Base-by-base conservation (phyloP, 2,329 filamentous ascomycete species). In the Fusarium armeniacum region DNA sequence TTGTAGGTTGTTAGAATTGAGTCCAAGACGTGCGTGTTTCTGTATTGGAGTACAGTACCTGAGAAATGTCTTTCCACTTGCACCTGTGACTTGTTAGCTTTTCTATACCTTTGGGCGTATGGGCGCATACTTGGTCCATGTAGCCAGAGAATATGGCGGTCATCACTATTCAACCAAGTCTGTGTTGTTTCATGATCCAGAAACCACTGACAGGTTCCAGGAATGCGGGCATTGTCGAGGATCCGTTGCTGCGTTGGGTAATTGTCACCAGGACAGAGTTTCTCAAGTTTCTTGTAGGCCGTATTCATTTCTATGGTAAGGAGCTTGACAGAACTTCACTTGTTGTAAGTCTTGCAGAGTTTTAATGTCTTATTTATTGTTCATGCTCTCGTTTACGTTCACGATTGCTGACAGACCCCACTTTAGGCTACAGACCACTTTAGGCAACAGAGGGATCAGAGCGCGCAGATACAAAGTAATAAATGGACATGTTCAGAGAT, bases 41-140 rank as follows among this genome's bases (percentile, higher is more conserved):
- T 30, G 20, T 9, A 6, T 16, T 33, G 6, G 10, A 30, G 28
- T 3, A 30, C 8, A 6, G 6, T 12, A 46, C 45, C 46, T 53
- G 1, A 58, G 15, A 3, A 67, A 58, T 3, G 46, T 67, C 9
- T 67, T 67, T 5, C 64, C 64, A 2, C 32, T 58, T 2, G 57
- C 50, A 15, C 41, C 63, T 66, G 5, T 3, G 0, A 0, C 1
- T 9, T 41, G 6, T 66, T 13, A 66, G 62, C 3, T 2, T 1
- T 2, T 4, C 0, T 3, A 3, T 1, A 3, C 8, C 16, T 11
- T 1, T 0, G 1, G 15, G 11, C 2, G 3, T 16, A 0, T 13
- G 4, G 15, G 10, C 0, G 32, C 55, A 0, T 11, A 67, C 58
- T 43, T 16, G 22, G 57, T 13, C 64, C 64, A 26, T 45, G 10